Evolutionary conservation across 2,329 filamentous ascomycete genomes (phyloP), one percentile per base, ranked within the genome.

Genomic region (Monosporascus ibericus): DNA sequence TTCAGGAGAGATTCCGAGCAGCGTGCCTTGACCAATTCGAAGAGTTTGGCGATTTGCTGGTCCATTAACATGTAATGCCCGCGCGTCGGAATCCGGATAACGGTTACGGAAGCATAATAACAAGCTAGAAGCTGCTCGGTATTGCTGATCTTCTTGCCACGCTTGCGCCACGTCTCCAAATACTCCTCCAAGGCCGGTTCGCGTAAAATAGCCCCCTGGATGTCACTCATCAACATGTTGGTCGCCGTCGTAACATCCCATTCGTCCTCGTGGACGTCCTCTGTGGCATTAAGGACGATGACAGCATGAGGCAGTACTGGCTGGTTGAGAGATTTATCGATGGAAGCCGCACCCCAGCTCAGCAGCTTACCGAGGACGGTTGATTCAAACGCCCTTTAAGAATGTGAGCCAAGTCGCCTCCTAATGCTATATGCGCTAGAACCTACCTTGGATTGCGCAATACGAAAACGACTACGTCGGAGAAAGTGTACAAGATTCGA

Each of bases 311-410:
- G 78, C 3, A 82, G 68, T 2, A 75, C 71, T 0, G 79, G 78
- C 56, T 82, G 79, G 53, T 81, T 81, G 44, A 75, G 70, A 0
- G 77, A 78, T 53, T 72, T 78, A 55, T 81, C 77, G 6, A 81
- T 65, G 1, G 75, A 74, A 14, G 75, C 72, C 3, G 70, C 69
- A 15, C 76, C 78, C 78, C 78, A 81, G 39, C 72, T 67, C 14
- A 81, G 60, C 5, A 81, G 64, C 54, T 65, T 67, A 48, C 68
- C 64, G 20, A 77, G 64, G 18, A 72, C 71, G 9, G 60, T 62
- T 6, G 63, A 66, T 50, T 77, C 74, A 44, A 76, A 68, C 6
- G 70, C 42, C 24, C 42, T 46, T 46, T 3, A 27, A 25, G 14
- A 17, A 8, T 25, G 42, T 46, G 18, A 46, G 42, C 24, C 7